Conservation (phyloP, 495 filamentous ascomycete species). For the Tuber umbilicatum region DNA sequence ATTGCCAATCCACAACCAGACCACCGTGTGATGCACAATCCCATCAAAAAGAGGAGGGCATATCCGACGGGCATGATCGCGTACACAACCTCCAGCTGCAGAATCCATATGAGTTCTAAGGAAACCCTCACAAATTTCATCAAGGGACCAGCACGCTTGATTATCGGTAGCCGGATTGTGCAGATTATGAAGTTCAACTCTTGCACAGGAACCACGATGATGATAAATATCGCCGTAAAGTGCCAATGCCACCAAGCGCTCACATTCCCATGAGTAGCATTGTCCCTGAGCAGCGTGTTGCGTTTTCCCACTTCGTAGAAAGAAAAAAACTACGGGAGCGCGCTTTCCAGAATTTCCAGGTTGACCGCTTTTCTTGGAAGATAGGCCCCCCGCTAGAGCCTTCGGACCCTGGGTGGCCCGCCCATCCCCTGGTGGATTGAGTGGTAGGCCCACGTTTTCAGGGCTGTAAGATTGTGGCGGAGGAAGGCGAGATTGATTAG, state of each 20-base stretch:
- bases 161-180: neutral
- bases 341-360: neutral
- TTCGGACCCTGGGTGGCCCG: neutral
- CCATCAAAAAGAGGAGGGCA: neutral
- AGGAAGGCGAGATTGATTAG: constrained; percentile 3
- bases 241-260: constrained; percentile 1
- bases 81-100: neutral
- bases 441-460: neutral
- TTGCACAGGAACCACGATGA: neutral
- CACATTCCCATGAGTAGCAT: neutral
- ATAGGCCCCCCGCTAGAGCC: neutral
- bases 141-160: neutral
- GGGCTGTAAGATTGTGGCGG: neutral
- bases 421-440: neutral
- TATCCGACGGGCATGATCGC: neutral
- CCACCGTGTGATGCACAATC: neutral
- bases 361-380: neutral
- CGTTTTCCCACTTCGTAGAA: neutral
- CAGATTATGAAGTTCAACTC: neutral
- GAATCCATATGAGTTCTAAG: neutral
- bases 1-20: neutral
- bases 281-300: neutral
- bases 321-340: neutral
- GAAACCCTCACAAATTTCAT: neutral
- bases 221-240: neutral